These are phyloP conservation scores for Metschnikowia cubensis DNA, from an alignment of 805 yeast species.

Conservation along the genomic window DNA sequence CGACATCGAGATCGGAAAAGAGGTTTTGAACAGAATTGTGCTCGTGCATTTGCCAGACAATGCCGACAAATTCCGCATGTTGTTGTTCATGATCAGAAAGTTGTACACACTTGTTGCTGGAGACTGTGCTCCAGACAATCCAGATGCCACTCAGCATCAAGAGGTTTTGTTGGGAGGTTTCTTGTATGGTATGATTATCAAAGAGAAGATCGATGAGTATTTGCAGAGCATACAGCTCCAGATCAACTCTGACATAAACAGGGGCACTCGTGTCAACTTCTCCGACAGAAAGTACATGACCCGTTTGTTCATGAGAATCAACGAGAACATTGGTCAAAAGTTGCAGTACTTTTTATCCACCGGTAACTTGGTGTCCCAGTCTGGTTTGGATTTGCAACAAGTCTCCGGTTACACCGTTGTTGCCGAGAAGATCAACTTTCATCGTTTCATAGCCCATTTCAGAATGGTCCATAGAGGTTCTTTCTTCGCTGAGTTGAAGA, in stretches of 20 bases:
- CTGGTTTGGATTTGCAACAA: constrained; percentile 97
- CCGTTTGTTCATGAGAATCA: constrained; percentile 70
- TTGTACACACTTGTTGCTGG: constrained; percentile 93
- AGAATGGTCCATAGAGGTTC: constrained; percentile 99
- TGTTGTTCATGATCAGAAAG: constrained; percentile 93
- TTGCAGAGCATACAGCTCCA: constrained; percentile 68
- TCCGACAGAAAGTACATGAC: constrained; percentile 78
- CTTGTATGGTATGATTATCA: constrained; percentile 92
- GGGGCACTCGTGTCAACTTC: constrained; percentile 81
- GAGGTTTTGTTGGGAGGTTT: constrained; percentile 94
- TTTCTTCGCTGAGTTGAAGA: constrained; percentile 95
- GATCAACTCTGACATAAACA: constrained; percentile 71
- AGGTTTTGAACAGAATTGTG: constrained; percentile 77
- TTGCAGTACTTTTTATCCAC: constrained; percentile 92
- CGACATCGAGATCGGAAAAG: constrained; percentile 87
- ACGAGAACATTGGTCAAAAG: constrained; percentile 93
- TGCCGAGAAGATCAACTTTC: constrained; percentile 96
- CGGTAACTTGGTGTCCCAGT: constrained; percentile 94
- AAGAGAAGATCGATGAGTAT: constrained; percentile 95
- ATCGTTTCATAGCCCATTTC: constrained; percentile 96
- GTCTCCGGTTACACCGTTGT: constrained; percentile 98
- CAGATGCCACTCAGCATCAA: constrained; percentile 99
- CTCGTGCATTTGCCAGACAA: constrained; percentile 78
- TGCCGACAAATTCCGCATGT: constrained; percentile 78
- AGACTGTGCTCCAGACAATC: constrained; percentile 94